Conservation (phyloP, 148 eudicot species). For the Heliosperma pusillum region DNA sequence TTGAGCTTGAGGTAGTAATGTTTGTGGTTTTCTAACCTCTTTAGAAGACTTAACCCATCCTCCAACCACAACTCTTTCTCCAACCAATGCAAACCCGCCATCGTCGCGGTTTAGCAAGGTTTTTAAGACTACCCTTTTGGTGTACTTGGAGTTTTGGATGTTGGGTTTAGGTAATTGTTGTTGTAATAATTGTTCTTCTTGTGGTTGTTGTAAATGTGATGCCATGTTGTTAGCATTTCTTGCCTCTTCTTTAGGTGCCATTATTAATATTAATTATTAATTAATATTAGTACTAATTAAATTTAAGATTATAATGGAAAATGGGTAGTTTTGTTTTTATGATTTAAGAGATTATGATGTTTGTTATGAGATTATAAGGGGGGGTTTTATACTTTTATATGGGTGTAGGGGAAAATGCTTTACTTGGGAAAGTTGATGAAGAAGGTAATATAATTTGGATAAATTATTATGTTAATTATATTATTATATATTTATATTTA, state of each 20-base stretch:
- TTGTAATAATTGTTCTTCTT: not conserved
- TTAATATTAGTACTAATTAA: not conserved
- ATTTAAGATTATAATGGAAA: not conserved
- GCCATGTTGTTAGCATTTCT: slow-evolving; percentile 19
- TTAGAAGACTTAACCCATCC: slow-evolving; percentile 93
- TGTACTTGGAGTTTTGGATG: slow-evolving; percentile 45
- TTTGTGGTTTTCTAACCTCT: slow-evolving; percentile 50
- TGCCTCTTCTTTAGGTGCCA: slow-evolving; percentile 26
- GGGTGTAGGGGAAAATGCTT: slow-evolving; percentile 33
- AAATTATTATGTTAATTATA: not conserved
- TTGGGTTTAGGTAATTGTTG: slow-evolving; percentile 23
- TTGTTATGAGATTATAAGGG: not conserved
- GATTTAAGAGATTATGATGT: not conserved
- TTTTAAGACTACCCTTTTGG: slow-evolving; percentile 64
- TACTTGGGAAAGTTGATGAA: slow-evolving; percentile 40
- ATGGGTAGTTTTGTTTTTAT: not conserved
- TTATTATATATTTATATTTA: not conserved
- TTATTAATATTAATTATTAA: too few species aligned
- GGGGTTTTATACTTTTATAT: too few species aligned
- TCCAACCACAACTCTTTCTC: slow-evolving; percentile 62
- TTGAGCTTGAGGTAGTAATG: slow-evolving; percentile 26
- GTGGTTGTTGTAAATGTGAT: slow-evolving; percentile 22
- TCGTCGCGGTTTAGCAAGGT: slow-evolving; percentile 45
- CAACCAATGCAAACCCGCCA: slow-evolving; percentile 50
- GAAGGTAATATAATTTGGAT: slow-evolving; percentile 17